A percentile compares a stretch with the other conserved stretches of the same genome.
These are phyloP conservation scores for Boletus smithii DNA, from an alignment of 1,284 basidiomycete genomes.

Conservation along the genomic window DNA sequence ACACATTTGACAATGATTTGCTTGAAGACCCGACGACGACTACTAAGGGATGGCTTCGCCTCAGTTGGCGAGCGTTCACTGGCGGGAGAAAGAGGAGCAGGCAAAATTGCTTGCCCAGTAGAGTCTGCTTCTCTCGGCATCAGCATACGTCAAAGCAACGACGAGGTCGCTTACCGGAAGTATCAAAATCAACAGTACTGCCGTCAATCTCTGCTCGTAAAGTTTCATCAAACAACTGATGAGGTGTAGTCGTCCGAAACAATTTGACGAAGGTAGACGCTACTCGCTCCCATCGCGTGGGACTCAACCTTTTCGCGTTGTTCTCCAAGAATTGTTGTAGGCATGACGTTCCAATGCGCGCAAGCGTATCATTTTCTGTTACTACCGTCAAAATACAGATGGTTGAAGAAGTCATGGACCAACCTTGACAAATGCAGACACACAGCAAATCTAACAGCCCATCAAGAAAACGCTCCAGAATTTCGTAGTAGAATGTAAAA, in stretches of 20 bases:
- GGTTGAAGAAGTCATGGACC: slow-evolving; percentile 16
- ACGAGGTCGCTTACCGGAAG: slow-evolving; percentile 40
- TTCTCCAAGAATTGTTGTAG: slow-evolving; percentile 94
- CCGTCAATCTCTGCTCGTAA: slow-evolving; percentile 78
- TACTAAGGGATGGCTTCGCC: slow-evolving; percentile 53
- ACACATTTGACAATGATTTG: slow-evolving; percentile 99
- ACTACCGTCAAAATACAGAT: slow-evolving; percentile 6
- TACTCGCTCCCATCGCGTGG: slow-evolving; percentile 87
- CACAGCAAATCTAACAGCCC: slow-evolving; percentile 91
- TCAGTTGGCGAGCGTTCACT: slow-evolving; percentile 49
- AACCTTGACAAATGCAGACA: slow-evolving; percentile 98
- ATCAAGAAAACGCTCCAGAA: slow-evolving; percentile 85
- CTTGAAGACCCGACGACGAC: slow-evolving; percentile 90
- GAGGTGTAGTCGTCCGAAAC: slow-evolving; percentile 96
- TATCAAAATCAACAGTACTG: slow-evolving; percentile 52
- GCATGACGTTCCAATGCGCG: slow-evolving; percentile 97
- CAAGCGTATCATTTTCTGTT: slow-evolving; percentile 95
- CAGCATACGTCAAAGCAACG: slow-evolving; percentile 1
- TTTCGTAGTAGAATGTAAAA: slow-evolving; percentile 95
- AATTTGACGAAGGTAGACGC: slow-evolving; percentile 93
- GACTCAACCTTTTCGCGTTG: slow-evolving; percentile 87
- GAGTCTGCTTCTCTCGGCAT: slow-evolving; percentile 39
- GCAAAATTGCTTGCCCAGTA: slow-evolving; percentile 69
- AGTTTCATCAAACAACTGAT: slow-evolving; percentile 93
- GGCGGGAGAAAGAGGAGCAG: slow-evolving; percentile 71